Base-by-base conservation (phyloP, 805 yeast genomes). In the Candida anglica region DNA sequence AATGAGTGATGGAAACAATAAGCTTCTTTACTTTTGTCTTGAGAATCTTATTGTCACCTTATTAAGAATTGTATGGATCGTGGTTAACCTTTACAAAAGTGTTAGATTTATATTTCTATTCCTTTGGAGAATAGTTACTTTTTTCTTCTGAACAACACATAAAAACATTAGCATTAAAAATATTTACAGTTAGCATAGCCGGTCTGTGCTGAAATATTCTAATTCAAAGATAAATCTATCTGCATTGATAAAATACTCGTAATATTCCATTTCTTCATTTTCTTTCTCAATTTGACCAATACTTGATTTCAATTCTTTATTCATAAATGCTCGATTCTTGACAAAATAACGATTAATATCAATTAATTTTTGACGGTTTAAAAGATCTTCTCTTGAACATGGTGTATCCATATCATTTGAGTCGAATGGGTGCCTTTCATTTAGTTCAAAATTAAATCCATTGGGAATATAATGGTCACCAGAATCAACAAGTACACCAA, bases 41-140 rank as follows among this genome's bases (percentile, higher is more conserved):
- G 86, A 79, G 40, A 74, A 71, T 37, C 30, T 62, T 11, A 77
- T 79, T 27, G 81, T 77, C 14, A 43, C 75, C 1, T 17, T 67
- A 3, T 56, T 79, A 18, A 70, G 81, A 62, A 36, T 68, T 3
- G 57, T 75, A n/a, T 79, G 86, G 86, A 56, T 75, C 3, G 51
- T 73, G 6, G 81, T 73, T 26, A 75, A 69, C 29, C 33, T 71
- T 11, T 71, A 69, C 50, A 60, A 74, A 39, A 30, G 60, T 7
- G 19, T 63, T 13, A 55, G 53, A 38, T 32, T 36, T 6, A 27
- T 55, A 2, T 19, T 58, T 6, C 42, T 33, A 40, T 10, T 59
- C 10, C 4, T 55, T 1, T 54, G 55, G 54, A 46, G 39, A 25
- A 17, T 54, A 4, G 27, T 56, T 10, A 42, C 21, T 23, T 28